phyloP scores from a whole-genome alignment of 768 basidiomycete species.

The Mycena belliarum region DNA sequence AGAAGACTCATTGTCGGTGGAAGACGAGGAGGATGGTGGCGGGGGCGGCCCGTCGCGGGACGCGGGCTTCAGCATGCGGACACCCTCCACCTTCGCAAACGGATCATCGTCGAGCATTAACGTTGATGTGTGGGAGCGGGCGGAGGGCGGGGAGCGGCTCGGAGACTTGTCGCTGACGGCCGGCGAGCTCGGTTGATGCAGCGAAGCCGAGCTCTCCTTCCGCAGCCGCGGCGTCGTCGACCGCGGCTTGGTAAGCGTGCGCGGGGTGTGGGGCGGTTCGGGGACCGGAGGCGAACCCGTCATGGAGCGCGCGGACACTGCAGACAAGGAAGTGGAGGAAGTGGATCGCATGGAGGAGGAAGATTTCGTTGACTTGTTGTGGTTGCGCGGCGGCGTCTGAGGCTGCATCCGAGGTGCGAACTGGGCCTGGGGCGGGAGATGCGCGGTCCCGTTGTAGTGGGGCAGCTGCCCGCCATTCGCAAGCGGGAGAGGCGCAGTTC shows the following conservation, averaged over 20 bases:
- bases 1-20: background rate
- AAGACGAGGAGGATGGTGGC: background rate
- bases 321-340: background rate
- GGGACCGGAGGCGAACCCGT: background rate
- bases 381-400: constrained; percentile 10
- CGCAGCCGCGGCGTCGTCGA: constrained; percentile 17
- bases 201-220: constrained; percentile 13
- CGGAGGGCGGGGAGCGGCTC: no score
- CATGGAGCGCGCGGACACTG: background rate
- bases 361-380: background rate
- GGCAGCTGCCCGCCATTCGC: background rate
- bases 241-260: constrained; percentile 12
- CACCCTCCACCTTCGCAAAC: constrained; percentile 57
- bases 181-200: constrained; percentile 7
- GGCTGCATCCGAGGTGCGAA: constrained; percentile 15
- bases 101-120: constrained; percentile 52
- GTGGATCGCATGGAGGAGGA: background rate
- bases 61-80: constrained; percentile 39
- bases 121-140: constrained; percentile 33
- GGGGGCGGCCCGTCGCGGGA: constrained; percentile 14
- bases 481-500: constrained; percentile 10
- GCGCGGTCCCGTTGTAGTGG: constrained; percentile 6
- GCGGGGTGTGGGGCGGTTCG: constrained; percentile 10
- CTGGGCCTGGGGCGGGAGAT: constrained; percentile 9
- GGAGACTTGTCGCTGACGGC: constrained; percentile 18